Percentiles rank a stretch among this genome's conserved stretches.
Evolutionary conservation across 2,329 filamentous ascomycete species (phyloP).

Genomic region (Didymosphaeria variabile): DNA sequence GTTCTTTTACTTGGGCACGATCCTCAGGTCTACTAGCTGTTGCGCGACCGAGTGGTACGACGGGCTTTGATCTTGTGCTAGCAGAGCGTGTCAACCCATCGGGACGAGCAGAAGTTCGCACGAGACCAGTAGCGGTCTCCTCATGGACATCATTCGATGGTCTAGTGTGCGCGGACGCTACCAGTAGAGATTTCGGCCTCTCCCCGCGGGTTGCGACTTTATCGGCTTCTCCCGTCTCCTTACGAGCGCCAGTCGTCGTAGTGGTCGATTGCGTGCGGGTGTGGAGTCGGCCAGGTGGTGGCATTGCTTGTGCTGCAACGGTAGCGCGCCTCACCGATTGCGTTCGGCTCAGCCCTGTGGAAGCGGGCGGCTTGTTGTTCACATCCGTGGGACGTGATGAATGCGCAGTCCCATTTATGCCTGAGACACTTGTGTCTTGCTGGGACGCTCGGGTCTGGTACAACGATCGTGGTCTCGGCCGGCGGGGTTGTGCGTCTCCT

Average conservation of each 20-base stretch:
- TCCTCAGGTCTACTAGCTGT: conserved; percentile 25
- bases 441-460: conserved; percentile 35
- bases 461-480: conserved; percentile 41
- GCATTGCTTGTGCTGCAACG: conserved; percentile 27
- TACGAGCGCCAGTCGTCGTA: conserved; percentile 24
- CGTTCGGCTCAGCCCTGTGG: conserved; percentile 33
- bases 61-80: conserved; percentile 33
- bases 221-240: conserved; percentile 25
- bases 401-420: conserved; percentile 18
- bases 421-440: conserved; percentile 16
- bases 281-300: conserved; percentile 25
- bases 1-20: conserved; percentile 19
- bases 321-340: conserved; percentile 43
- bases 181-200: conserved; percentile 37
- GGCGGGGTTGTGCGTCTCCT: conserved; percentile 20
- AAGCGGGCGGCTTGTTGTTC: conserved; percentile 28
- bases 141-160: conserved; percentile 16
- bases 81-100: conserved; percentile 37
- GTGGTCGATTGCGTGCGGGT: conserved; percentile 40
- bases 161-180: conserved; percentile 24
- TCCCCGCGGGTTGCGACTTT: conserved; percentile 19
- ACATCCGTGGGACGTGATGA: conserved; percentile 31
- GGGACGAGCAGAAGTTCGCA: conserved; percentile 33
- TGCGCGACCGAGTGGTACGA: conserved; percentile 20
- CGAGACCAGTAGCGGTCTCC: conserved; percentile 20